phyloP scores from a whole-genome alignment of 2,329 filamentous ascomycete species.

The Pseudopithomyces maydicus region DNA sequence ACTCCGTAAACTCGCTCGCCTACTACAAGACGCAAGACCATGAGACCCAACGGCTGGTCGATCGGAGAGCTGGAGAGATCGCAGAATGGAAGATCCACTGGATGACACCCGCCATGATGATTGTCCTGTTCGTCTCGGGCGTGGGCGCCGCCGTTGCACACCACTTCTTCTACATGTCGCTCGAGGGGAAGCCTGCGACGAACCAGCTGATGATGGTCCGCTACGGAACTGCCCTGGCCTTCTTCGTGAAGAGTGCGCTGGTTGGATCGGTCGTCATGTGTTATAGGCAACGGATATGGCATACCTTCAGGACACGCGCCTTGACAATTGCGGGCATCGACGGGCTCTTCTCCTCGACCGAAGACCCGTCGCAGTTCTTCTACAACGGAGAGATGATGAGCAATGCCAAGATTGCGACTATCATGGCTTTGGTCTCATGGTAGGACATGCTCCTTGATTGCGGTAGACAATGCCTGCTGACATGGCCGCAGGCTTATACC shows the following conservation, averaged over 20 bases:
- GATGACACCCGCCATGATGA: constrained; percentile 37
- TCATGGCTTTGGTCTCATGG: constrained; percentile 43
- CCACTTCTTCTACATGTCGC: constrained; percentile 39
- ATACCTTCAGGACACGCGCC: constrained; percentile 41
- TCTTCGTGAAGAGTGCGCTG: constrained; percentile 44
- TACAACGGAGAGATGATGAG: constrained; percentile 42
- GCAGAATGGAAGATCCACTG: constrained; percentile 45
- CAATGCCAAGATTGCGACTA: constrained; percentile 42
- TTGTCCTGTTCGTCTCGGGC: constrained; percentile 35
- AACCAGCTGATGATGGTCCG: constrained; percentile 42
- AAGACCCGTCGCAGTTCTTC: constrained; percentile 41
- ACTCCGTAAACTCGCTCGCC: constrained; percentile 28
- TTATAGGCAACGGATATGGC: constrained; percentile 46
- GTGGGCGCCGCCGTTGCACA: constrained; percentile 40
- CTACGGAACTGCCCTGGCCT: constrained; percentile 44
- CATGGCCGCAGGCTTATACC: constrained; percentile 37
- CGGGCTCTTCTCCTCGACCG: constrained; percentile 42
- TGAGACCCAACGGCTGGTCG: constrained; percentile 38
- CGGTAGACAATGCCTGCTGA: constrained; percentile 10
- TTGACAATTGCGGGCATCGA: constrained; percentile 47
- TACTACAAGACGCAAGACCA: constrained; percentile 35
- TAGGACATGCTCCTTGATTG: constrained; percentile 15
- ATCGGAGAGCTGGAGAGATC: constrained; percentile 38
- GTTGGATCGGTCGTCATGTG: constrained; percentile 41
- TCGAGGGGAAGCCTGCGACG: constrained; percentile 36